Evolutionary conservation across 495 filamentous ascomycete genomes (phyloP).

Genomic region (Coniosporium apollinis): DNA sequence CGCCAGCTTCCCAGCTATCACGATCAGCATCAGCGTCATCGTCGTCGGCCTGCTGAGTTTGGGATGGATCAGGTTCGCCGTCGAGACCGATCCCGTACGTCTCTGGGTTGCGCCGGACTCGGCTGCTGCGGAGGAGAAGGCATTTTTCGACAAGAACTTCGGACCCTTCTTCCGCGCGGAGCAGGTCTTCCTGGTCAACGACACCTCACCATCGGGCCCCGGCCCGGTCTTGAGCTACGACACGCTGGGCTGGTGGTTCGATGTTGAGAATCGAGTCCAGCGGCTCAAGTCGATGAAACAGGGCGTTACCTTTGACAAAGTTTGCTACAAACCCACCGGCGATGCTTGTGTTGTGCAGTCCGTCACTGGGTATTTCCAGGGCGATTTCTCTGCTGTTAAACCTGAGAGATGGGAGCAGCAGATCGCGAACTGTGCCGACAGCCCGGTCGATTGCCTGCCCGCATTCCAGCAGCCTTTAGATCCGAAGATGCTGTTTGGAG

Average conservation of each 20-base stretch:
- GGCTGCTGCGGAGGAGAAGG: slow-evolving; percentile 78
- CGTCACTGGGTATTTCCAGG: slow-evolving; percentile 67
- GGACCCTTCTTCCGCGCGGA: slow-evolving; percentile 91
- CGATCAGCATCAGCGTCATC: slow-evolving; percentile 52
- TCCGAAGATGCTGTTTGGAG: slow-evolving; percentile 72
- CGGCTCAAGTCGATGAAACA: slow-evolving; percentile 47
- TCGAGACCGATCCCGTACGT: slow-evolving; percentile 79
- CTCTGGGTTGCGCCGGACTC: slow-evolving; percentile 93
- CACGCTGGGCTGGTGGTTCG: slow-evolving; percentile 86
- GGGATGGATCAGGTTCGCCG: slow-evolving; percentile 70
- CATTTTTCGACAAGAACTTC: slow-evolving; percentile 87
- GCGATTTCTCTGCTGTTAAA: slow-evolving; percentile 43
- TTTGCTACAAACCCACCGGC: slow-evolving; percentile 88
- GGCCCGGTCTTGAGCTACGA: slow-evolving; percentile 75
- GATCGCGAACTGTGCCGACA: slow-evolving; percentile 52
- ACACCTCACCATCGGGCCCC: slow-evolving; percentile 42
- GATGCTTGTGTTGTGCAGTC: slow-evolving; percentile 86
- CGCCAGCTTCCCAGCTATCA: slow-evolving; percentile 69
- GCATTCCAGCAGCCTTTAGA: slow-evolving; percentile 72
- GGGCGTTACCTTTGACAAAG: slow-evolving; percentile 53
- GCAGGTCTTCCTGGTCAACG: slow-evolving; percentile 86
- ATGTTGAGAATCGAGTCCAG: slow-evolving; percentile 59
- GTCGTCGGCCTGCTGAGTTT: slow-evolving; percentile 60
- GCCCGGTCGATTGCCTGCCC: slow-evolving; percentile 67
- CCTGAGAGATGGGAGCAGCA: slow-evolving; percentile 49